Evolutionary conservation across 2,329 filamentous ascomycete species (phyloP).

Genomic region (Diaporthe vaccinii): DNA sequence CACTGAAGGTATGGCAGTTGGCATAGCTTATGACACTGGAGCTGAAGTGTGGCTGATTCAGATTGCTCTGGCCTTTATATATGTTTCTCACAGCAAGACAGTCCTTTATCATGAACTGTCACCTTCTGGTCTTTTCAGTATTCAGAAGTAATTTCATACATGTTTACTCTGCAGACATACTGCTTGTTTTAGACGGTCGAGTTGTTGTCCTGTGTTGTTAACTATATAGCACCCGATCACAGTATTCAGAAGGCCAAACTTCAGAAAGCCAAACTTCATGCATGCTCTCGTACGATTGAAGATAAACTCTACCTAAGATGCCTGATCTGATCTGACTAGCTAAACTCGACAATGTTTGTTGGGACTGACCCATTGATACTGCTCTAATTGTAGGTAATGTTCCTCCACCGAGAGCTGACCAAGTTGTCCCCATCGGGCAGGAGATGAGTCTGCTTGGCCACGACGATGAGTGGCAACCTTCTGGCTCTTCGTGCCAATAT

Average conservation of each 20-base stretch:
- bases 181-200: not conserved
- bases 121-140: not conserved
- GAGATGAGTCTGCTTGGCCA: not conserved
- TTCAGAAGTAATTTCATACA: not conserved
- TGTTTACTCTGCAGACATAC: not conserved
- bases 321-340: conserved; percentile 13
- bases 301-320: conserved; percentile 20
- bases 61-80: not conserved
- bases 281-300: not conserved
- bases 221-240: not conserved
- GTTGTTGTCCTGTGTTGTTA: not conserved
- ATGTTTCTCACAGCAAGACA: not conserved
- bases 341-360: not conserved
- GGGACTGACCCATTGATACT: conserved; percentile 22
- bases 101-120: not conserved
- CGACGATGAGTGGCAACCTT: not conserved
- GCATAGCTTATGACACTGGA: not conserved
- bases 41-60: not conserved
- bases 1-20: not conserved
- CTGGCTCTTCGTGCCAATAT: not conserved
- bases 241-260: not conserved
- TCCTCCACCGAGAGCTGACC: not conserved
- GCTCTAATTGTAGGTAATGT: conserved; percentile 15
- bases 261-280: not conserved
- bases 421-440: not conserved